Percentiles rank a stretch among this genome's conserved stretches.
Evolutionary conservation across 2,329 filamentous ascomycete genomes (phyloP).

Genomic region (Exophiala sideris): DNA sequence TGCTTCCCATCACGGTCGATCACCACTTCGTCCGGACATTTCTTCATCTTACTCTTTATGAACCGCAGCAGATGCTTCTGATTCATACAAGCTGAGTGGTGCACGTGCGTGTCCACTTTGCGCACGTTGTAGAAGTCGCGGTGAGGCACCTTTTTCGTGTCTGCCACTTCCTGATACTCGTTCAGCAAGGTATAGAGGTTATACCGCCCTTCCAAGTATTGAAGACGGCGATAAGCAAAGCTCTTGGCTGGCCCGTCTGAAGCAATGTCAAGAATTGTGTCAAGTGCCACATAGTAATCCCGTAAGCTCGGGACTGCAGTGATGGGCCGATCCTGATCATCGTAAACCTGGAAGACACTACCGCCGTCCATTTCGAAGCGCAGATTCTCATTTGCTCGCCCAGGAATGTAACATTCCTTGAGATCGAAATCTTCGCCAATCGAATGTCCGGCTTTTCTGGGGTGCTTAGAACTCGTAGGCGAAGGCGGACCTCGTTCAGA

Average conservation of each 20-base stretch:
- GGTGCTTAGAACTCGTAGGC: conserved; percentile 53
- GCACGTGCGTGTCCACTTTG: conserved; percentile 98
- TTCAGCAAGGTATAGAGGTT: conserved; percentile 91
- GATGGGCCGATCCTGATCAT: conserved; percentile 64
- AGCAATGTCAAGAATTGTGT: conserved; percentile 80
- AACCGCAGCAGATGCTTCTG: conserved; percentile 97
- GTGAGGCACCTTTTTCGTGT: conserved; percentile 96
- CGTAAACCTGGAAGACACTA: conserved; percentile 89
- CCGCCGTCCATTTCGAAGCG: conserved; percentile 75
- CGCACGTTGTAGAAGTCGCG: conserved; percentile 98
- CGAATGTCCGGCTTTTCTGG: conserved; percentile 79
- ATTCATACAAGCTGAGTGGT: conserved; percentile 99
- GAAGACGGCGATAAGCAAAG: conserved; percentile 89
- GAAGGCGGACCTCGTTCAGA: conserved; percentile 32
- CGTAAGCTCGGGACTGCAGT: conserved; percentile 85
- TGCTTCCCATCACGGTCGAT: conserved; percentile 89
- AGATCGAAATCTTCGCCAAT: conserved; percentile 92
- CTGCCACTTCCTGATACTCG: conserved; percentile 95
- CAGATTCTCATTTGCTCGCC: conserved; percentile 69
- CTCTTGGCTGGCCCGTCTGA: conserved; percentile 96
- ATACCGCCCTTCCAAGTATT: conserved; percentile 96
- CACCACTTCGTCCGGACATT: conserved; percentile 89
- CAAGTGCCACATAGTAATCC: conserved; percentile 94
- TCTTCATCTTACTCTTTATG: conserved; percentile 99
- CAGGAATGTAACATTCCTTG: conserved; percentile 64